phyloP scores from a whole-genome alignment of 2,329 filamentous ascomycete species.

The Rhynchosporium graminicola region DNA sequence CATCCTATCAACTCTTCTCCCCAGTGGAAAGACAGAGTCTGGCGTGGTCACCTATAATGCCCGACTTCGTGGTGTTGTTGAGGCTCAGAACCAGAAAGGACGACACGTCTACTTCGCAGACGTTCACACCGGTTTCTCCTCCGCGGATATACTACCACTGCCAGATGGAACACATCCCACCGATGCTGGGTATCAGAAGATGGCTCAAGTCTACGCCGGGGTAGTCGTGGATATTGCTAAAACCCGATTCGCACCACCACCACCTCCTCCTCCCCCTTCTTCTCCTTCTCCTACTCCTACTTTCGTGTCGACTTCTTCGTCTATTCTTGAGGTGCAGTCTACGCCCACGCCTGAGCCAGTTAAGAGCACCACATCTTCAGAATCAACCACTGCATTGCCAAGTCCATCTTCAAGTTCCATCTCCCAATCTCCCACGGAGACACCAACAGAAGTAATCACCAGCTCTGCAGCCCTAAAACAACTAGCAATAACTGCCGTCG shows the following conservation, averaged over 20 bases:
- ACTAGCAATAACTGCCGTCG: background rate
- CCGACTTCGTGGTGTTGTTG: constrained; percentile 4
- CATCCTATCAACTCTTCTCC: constrained; percentile 6
- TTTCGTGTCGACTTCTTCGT: background rate
- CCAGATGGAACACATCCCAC: constrained; percentile 11
- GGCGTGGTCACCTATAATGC: background rate
- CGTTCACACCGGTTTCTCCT: constrained; percentile 8
- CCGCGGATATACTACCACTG: constrained; percentile 1
- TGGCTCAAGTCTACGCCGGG: constrained; percentile 7
- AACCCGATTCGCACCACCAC: background rate
- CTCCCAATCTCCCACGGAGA: background rate
- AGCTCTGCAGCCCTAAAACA: background rate
- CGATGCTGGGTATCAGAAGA: constrained; percentile 8
- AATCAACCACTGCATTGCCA: background rate
- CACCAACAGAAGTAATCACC: background rate
- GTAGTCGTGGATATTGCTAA: background rate
- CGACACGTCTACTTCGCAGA: constrained; percentile 15
- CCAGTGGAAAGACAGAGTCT: background rate
- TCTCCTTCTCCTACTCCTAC: background rate
- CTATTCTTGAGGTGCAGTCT: constrained; percentile 1
- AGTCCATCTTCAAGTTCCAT: background rate
- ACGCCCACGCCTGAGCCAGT: background rate
- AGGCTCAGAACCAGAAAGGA: constrained; percentile 1
- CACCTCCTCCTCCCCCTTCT: background rate
- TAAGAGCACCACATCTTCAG: background rate